Base-by-base conservation (phyloP, 2,329 filamentous ascomycete genomes). In the Colletotrichum horii region DNA sequence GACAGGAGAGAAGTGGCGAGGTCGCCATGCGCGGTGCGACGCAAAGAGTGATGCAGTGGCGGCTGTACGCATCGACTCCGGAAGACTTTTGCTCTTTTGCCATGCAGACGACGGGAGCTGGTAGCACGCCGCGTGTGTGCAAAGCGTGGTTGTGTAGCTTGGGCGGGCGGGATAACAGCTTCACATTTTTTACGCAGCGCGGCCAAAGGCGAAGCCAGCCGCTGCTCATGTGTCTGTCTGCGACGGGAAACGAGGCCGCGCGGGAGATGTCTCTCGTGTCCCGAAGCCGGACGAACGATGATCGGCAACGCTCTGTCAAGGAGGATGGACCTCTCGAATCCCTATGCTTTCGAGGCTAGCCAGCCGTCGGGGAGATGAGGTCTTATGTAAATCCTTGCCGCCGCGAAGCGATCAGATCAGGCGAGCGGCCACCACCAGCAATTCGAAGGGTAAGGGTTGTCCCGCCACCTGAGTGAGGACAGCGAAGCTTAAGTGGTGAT, bases 41-140 rank as follows among this genome's bases (percentile, higher is more conserved):
- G 77, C 77, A 70, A 76, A 76, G 79, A 43, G 56, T 78, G 78
- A 79, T 69, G 70, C 67, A 52, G 73, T 64, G 75, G 68, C 82
- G 82, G 83, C 78, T 83, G 80, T 82, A 77, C 81, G 82, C 83
- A 82, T 81, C 78, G 82, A 82, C 80, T 82, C 82, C 82, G 83
- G 83, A 81, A 76, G 71, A 76, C 70, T 62, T 77, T 76, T 68
- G 79, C 79, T 80, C 79, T 79, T 79, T 78, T 79, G 78, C 76
- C 79, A 80, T 79, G 80, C 78, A 79, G 80, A 78, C 16, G 78
- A 77, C 78, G 79, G 77, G 70, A 71, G 56, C 48, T 58, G 62
- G 83, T 84, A 58, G 77, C 79, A 84, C 83, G 78, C 76, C 74
- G 78, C 80, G 80, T 80, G 81, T 80, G 81, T 79, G 81, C 80